Evolutionary conservation across 2,329 filamentous ascomycete genomes (phyloP).

Genomic region (Aspergillus aculeatus): DNA sequence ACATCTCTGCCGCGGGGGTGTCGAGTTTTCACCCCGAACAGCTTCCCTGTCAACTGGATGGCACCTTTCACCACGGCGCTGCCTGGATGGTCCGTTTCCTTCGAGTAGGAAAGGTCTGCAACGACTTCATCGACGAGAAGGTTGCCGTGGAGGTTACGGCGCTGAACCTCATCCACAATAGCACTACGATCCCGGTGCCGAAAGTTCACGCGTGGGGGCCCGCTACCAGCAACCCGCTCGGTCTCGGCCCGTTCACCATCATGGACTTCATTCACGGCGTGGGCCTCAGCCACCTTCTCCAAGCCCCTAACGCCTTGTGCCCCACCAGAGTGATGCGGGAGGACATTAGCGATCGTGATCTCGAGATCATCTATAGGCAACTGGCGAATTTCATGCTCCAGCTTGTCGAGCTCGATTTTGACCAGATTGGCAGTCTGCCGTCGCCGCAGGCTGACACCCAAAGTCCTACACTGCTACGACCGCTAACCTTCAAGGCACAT

Average conservation of each 20-base stretch:
- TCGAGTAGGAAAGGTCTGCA: slow-evolving; percentile 28
- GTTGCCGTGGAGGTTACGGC: slow-evolving; percentile 32
- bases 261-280: slow-evolving; percentile 31
- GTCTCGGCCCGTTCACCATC: slow-evolving; percentile 32
- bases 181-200: slow-evolving; percentile 29
- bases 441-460: slow-evolving; percentile 10
- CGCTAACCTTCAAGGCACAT: too few species aligned
- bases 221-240: slow-evolving; percentile 27
- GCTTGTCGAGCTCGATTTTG: slow-evolving; percentile 32
- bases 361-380: too few species aligned
- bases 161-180: slow-evolving; percentile 25
- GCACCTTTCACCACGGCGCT: slow-evolving; percentile 32
- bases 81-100: slow-evolving; percentile 34
- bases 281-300: slow-evolving; percentile 16
- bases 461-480: too few species aligned
- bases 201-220: slow-evolving; percentile 28
- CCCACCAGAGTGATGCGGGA: slow-evolving; percentile 40
- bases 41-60: slow-evolving; percentile 33
- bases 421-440: slow-evolving; percentile 29
- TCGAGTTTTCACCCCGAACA: slow-evolving; percentile 36
- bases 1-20: slow-evolving; percentile 31
- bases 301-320: slow-evolving; percentile 34
- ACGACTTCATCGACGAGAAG: slow-evolving; percentile 30
- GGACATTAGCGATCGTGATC: slow-evolving; percentile 23
- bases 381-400: slow-evolving; percentile 19